Percentiles rank a stretch among this genome's conserved stretches.
Evolutionary conservation across 2,329 filamentous ascomycete species (phyloP).

Genomic region (Lomentospora prolificans): DNA sequence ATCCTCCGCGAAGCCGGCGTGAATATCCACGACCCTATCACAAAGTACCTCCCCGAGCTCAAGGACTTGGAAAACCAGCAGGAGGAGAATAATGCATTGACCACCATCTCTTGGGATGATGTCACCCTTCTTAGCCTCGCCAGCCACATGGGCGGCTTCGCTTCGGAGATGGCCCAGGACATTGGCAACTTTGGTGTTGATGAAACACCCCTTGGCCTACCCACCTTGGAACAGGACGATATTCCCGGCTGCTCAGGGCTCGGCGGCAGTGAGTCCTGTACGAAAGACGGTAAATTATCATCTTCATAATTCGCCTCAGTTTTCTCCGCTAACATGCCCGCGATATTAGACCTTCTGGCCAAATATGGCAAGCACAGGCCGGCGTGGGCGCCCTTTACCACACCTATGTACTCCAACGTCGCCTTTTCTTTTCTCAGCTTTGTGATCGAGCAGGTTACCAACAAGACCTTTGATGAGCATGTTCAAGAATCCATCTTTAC

Average conservation of each 20-base stretch:
- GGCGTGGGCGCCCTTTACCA: slow-evolving; percentile 30
- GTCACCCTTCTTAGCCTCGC: slow-evolving; percentile 28
- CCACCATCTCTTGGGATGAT: slow-evolving; percentile 20
- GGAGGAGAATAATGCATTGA: slow-evolving; percentile 18
- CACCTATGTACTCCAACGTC: slow-evolving; percentile 39
- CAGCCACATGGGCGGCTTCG: slow-evolving; percentile 17
- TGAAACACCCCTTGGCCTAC: neutral
- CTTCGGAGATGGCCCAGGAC: slow-evolving; percentile 3
- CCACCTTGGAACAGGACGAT: neutral
- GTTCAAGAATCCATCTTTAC: slow-evolving; percentile 29
- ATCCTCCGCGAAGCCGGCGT: slow-evolving; percentile 20
- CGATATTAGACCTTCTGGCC: slow-evolving; percentile 19
- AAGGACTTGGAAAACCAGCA: slow-evolving; percentile 14
- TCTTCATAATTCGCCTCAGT: neutral
- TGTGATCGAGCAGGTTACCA: slow-evolving; percentile 33
- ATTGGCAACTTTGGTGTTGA: neutral
- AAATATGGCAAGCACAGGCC: slow-evolving; percentile 19
- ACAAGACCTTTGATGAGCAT: slow-evolving; percentile 27
- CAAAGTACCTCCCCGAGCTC: slow-evolving; percentile 33
- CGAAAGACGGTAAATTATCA: neutral
- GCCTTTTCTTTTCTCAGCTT: slow-evolving; percentile 34
- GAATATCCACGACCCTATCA: slow-evolving; percentile 30
- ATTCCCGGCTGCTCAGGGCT: neutral
- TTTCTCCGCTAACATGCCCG: slow-evolving; percentile 11
- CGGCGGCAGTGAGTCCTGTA: neutral